These are phyloP conservation scores for Nymphaea colorata DNA, from an alignment of 164 flowering plant species.

Conservation along the genomic window DNA sequence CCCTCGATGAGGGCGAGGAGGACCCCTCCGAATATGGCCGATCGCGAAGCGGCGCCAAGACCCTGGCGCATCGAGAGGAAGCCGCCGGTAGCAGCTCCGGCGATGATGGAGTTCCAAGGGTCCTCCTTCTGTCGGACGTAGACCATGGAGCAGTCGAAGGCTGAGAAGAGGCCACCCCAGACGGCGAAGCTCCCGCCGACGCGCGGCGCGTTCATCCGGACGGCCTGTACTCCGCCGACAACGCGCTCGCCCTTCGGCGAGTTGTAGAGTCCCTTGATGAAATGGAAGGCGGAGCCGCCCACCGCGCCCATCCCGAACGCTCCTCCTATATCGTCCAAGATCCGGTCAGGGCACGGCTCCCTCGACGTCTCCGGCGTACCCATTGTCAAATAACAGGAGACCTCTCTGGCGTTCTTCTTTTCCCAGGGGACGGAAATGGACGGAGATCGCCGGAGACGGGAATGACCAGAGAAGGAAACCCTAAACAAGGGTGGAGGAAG, in stretches of 20 bases:
- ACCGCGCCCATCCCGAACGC: constrained; percentile 92
- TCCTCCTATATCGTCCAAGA: constrained; percentile 81
- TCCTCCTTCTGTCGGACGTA: constrained; percentile 87
- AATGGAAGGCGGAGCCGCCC: constrained; percentile 83
- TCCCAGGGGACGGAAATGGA: not conserved
- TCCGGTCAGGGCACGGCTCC: constrained; percentile 89
- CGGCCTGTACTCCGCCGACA: constrained; percentile 58
- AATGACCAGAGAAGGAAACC: not conserved
- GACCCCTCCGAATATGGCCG: constrained; percentile 64
- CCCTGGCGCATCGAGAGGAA: constrained; percentile 82
- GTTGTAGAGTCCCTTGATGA: constrained; percentile 57
- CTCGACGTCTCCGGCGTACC: constrained; percentile 73
- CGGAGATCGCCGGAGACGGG: not conserved
- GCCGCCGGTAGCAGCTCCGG: constrained; percentile 96
- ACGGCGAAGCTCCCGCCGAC: constrained; percentile 86
- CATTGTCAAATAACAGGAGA: constrained; percentile 20
- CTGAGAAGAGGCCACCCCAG: constrained; percentile 85
- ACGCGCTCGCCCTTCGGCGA: constrained; percentile 68
- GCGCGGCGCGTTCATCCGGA: constrained; percentile 83
- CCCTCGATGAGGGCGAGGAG: constrained; percentile 81
- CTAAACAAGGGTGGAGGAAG: not conserved
- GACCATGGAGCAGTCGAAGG: constrained; percentile 77
- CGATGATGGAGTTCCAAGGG: constrained; percentile 88
- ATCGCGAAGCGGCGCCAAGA: constrained; percentile 36
- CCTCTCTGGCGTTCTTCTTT: not conserved